These are phyloP conservation scores for Xylaria bambusicola DNA, from an alignment of 495 filamentous ascomycete species.

Conservation along the genomic window DNA sequence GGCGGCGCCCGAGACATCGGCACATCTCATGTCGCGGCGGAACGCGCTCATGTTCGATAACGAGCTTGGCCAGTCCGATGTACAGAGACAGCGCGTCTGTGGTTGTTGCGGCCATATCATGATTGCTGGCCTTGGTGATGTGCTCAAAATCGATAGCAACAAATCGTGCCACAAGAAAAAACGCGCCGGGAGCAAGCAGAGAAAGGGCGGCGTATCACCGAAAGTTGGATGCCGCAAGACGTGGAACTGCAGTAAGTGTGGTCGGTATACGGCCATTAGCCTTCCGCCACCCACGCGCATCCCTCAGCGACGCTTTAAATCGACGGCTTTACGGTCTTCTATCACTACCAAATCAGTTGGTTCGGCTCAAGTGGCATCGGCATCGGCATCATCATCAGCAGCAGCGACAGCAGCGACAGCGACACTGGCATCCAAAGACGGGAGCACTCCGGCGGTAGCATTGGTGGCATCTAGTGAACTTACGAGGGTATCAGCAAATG, in stretches of 20 bases:
- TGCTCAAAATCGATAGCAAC: constrained; percentile 37
- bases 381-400: background rate
- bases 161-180: constrained; percentile 22
- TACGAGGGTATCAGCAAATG: constrained; percentile 35
- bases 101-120: constrained; percentile 55
- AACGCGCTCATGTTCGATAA: constrained; percentile 45
- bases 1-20: constrained; percentile 49
- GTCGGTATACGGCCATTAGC: constrained; percentile 40
- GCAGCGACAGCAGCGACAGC: background rate
- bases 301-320: constrained; percentile 2
- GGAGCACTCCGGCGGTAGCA: background rate
- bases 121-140: constrained; percentile 44
- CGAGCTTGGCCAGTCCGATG: constrained; percentile 42
- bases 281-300: constrained; percentile 32
- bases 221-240: constrained; percentile 35
- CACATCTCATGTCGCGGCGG: constrained; percentile 50
- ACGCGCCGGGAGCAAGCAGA: background rate
- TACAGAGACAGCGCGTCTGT: constrained; percentile 50
- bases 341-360: background rate
- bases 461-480: background rate
- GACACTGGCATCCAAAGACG: background rate
- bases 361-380: background rate
- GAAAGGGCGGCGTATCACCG: constrained; percentile 12
- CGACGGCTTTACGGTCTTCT: background rate
- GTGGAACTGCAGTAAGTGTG: constrained; percentile 49